Evolutionary conservation across 352 stramenopile genomes (phyloP).

Genomic region (Aphanomyces astaci): DNA sequence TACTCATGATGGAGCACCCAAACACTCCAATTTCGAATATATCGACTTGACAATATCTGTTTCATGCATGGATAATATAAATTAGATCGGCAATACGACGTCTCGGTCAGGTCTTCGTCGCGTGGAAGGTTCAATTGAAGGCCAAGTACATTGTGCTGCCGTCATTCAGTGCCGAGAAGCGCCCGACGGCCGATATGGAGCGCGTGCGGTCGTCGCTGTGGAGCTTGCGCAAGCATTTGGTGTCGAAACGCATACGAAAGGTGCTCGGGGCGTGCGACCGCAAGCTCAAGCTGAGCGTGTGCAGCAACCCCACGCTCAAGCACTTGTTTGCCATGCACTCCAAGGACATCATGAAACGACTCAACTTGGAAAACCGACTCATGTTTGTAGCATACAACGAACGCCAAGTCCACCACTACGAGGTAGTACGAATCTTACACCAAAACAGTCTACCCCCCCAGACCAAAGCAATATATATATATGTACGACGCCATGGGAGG

Average conservation of each 20-base stretch:
- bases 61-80: background rate
- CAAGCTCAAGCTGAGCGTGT: conserved; percentile 20
- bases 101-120: conserved; percentile 36
- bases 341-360: conserved; percentile 39
- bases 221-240: conserved; percentile 9
- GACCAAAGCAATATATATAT: no score
- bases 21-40: no score
- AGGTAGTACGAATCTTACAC: no score
- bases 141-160: conserved; percentile 32
- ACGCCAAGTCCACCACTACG: conserved; percentile 56
- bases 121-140: conserved; percentile 38
- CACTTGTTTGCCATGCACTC: conserved; percentile 60
- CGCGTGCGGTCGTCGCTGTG: conserved; percentile 14
- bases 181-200: conserved; percentile 11
- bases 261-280: conserved; percentile 16
- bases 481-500: no score
- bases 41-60: no score
- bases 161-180: background rate
- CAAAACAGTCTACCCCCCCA: no score
- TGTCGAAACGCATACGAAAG: conserved; percentile 8
- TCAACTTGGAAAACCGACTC: conserved; percentile 63
- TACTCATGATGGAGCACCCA: no score
- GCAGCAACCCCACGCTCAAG: conserved; percentile 51
- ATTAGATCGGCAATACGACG: conserved; percentile 30
- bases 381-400: conserved; percentile 68